phyloP scores from a whole-genome alignment of 257 asterid species.

The Jasminum sambac region DNA sequence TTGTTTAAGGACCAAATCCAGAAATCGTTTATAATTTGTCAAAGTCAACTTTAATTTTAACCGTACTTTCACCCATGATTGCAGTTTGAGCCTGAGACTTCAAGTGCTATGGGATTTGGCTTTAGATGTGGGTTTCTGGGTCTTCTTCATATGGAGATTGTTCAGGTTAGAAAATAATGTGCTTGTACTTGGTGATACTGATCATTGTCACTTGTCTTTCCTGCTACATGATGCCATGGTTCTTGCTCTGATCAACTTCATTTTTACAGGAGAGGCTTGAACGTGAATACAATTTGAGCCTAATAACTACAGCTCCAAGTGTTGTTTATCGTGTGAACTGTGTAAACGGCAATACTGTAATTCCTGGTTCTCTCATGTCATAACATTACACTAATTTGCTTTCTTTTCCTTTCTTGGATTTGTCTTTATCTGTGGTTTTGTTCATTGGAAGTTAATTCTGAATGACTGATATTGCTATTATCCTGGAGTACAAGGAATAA shows the following conservation, averaged over 20 bases:
- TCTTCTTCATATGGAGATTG: conserved; percentile 99
- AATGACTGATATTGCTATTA: neutral
- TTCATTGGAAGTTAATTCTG: conserved; percentile 16
- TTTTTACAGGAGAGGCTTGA: conserved; percentile 91
- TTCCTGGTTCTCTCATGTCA: conserved; percentile 44
- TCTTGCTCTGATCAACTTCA: conserved; percentile 25
- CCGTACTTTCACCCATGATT: neutral
- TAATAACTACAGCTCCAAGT: conserved; percentile 96
- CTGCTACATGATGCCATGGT: conserved; percentile 18
- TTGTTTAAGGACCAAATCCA: too few relatives aligned
- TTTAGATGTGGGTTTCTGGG: conserved; percentile 99
- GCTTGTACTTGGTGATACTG: conserved; percentile 10
- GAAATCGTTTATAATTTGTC: too few relatives aligned
- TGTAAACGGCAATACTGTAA: conserved; percentile 78
- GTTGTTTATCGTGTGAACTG: conserved; percentile 89
- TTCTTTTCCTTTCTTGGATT: conserved; percentile 4
- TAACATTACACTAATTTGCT: conserved; percentile 9
- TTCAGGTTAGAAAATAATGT: conserved; percentile 60
- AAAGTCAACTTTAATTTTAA: too few relatives aligned
- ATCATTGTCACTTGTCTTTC: conserved; percentile 26
- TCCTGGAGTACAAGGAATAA: conserved; percentile 13
- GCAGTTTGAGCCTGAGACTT: conserved; percentile 95
- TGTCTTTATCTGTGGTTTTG: neutral
- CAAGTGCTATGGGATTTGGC: conserved; percentile 99
- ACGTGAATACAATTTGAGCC: conserved; percentile 88